Evolutionary conservation across 1,284 basidiomycete genomes (phyloP), one percentile per base, ranked within the genome.

Genomic region (Pseudomicrostroma phylloplanum): DNA sequence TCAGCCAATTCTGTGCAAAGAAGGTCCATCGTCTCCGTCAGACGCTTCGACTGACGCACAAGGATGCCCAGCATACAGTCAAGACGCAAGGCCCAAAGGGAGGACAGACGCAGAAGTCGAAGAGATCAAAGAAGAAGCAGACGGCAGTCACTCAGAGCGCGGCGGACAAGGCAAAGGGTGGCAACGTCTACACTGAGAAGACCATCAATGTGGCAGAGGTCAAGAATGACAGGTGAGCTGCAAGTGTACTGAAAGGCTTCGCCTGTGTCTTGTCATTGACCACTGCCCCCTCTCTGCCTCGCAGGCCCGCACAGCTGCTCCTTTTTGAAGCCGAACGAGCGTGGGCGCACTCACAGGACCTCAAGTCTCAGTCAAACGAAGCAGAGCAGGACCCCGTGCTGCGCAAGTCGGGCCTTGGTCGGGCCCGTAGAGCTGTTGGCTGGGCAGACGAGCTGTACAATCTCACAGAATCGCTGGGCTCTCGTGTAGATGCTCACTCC

Each of bases 321-420:
- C 84, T 96, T 11, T 88, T 92, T 73, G 90, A 92, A 77, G 85
- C 91, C 6, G 92, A 96, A 80, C 86, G 92, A 56, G 89, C 91
- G n/a, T 92, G 91, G 86, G 87, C 90, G 0, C 87, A 90, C 80
- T 87, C 91, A 9, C 90, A 92, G 80, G 90, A 92, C 68, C 84
- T 93, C 48, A 82, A 84, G 59, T 79, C 84, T 1, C 80, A 84
- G 59, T 82, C 87, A 12, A 80, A 84, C 15, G 83, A 85, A 56
- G 80, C 83, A 56, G 82, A 82, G 6, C 81, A 82, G 30, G 83
- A 86, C 19, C 82, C 83, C 48, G 81, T 85, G 21, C 82, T 88
- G 56, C 85, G 88, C 51, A 88, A 89, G 68, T 88, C 85, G 63
- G 88, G 89, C 36, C 87, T 89, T 3, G 86, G 88, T 9, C 87